Evolutionary conservation across 2,329 filamentous ascomycete species (phyloP).

Genomic region (Penicillium sp.): DNA sequence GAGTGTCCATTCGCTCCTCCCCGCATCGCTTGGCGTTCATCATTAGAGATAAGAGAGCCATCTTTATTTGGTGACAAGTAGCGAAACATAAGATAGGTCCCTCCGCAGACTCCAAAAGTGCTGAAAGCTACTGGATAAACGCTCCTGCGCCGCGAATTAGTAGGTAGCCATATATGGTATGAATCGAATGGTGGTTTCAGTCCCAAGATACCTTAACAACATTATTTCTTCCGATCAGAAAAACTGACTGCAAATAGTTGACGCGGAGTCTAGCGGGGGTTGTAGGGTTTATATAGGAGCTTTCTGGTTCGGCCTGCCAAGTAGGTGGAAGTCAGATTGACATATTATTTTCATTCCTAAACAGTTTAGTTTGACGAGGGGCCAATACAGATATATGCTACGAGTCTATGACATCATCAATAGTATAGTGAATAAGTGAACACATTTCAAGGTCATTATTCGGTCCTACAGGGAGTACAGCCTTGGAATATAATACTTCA

Average conservation of each 20-base stretch:
- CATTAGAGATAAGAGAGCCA: slow-evolving; percentile 4
- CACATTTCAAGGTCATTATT: background rate
- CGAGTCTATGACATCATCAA: background rate
- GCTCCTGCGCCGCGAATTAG: background rate
- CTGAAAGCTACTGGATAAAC: background rate
- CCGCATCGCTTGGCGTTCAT: slow-evolving; percentile 2
- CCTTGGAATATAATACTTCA: background rate
- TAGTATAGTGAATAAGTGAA: background rate
- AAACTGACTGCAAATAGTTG: background rate
- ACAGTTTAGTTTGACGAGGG: background rate
- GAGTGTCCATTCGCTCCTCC: slow-evolving; percentile 1
- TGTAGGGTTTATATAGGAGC: background rate
- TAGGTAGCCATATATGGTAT: background rate
- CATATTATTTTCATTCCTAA: background rate
- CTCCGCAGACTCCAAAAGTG: slow-evolving; percentile 1
- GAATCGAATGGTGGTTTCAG: background rate
- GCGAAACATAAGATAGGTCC: background rate
- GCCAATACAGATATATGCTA: background rate
- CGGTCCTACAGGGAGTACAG: background rate
- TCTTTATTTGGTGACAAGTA: slow-evolving; percentile 4
- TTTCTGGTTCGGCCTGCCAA: too few relatives aligned
- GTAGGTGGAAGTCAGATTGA: background rate
- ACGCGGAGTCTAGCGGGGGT: background rate
- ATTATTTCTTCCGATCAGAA: background rate
- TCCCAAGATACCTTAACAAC: background rate